Evolutionary conservation across 176 grass and related monocot species (phyloP).

Genomic region (Zea luxurians): DNA sequence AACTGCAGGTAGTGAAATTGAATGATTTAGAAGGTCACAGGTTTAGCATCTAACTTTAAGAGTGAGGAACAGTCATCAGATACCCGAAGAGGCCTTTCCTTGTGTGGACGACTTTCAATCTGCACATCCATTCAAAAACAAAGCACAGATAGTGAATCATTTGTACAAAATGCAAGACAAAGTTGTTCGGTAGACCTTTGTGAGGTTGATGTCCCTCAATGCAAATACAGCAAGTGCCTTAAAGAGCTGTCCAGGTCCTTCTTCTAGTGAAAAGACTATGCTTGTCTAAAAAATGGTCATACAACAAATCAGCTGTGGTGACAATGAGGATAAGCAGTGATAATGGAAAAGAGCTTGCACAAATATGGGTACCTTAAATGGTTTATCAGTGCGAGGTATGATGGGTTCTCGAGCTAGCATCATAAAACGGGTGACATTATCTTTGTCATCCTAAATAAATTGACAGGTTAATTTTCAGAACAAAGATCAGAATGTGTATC

Average conservation of each 20-base stretch:
- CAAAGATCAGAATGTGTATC: not conserved
- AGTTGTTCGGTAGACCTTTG: conserved; percentile 57
- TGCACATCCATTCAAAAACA: conserved; percentile 39
- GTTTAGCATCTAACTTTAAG: conserved; percentile 59
- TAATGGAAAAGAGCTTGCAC: not conserved
- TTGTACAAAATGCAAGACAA: conserved; percentile 36
- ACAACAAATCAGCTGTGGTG: conserved; percentile 31
- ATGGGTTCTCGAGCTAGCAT: conserved; percentile 85
- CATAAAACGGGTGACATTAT: conserved; percentile 88
- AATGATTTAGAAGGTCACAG: conserved; percentile 16
- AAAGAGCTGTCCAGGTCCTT: conserved; percentile 85
- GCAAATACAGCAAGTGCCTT: conserved; percentile 93
- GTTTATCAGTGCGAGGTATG: conserved; percentile 71
- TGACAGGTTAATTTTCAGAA: conserved; percentile 26
- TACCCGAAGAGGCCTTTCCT: conserved; percentile 67
- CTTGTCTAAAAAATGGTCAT: conserved; percentile 65
- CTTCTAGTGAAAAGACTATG: conserved; percentile 95
- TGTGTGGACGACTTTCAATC: conserved; percentile 93
- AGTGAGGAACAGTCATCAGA: conserved; percentile 58
- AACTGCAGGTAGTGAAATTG: conserved; percentile 5
- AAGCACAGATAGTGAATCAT: conserved; percentile 29
- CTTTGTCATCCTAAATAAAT: conserved; percentile 73
- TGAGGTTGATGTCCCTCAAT: conserved; percentile 84
- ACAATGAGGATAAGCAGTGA: not conserved
- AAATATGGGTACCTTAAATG: conserved; percentile 69